Conservation (phyloP, 768 basidiomycete genomes). For the Lactarius sanguifluus region DNA sequence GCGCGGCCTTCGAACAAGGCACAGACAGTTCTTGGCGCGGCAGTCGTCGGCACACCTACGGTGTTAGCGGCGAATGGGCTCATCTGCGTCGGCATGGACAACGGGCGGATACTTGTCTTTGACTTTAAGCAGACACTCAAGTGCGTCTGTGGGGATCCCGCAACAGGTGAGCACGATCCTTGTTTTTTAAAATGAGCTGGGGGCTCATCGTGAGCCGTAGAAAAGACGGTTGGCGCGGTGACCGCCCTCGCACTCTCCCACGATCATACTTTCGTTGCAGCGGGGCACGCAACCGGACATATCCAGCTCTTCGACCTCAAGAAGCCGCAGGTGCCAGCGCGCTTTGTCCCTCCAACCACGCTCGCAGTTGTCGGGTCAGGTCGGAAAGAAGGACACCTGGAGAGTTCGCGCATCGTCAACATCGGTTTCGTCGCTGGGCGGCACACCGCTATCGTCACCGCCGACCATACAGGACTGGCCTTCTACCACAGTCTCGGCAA, state of each 20-base stretch:
- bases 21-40: slow-evolving; percentile 58
- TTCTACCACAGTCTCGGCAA: slow-evolving; percentile 96
- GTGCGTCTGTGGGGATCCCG: slow-evolving; percentile 73
- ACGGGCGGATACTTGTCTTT: slow-evolving; percentile 77
- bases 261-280: slow-evolving; percentile 90
- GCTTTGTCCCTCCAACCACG: slow-evolving; percentile 69
- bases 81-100: slow-evolving; percentile 84
- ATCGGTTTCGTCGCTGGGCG: slow-evolving; percentile 87
- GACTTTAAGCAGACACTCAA: slow-evolving; percentile 87
- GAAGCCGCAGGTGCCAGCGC: slow-evolving; percentile 63
- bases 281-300: slow-evolving; percentile 81
- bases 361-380: slow-evolving; percentile 68
- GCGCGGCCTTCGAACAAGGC: slow-evolving; percentile 55
- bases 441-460: slow-evolving; percentile 89
- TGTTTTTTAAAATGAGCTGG: no score
- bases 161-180: slow-evolving; percentile 46
- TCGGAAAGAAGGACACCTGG: slow-evolving; percentile 81
- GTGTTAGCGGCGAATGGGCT: slow-evolving; percentile 83
- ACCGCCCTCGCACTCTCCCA: slow-evolving; percentile 90
- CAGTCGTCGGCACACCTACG: slow-evolving; percentile 68
- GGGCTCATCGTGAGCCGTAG: slow-evolving; percentile 40
- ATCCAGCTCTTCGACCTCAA: slow-evolving; percentile 85
- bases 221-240: slow-evolving; percentile 64
- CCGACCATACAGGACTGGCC: slow-evolving; percentile 87
- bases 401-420: slow-evolving; percentile 74